Evolutionary conservation across 768 basidiomycete genomes (phyloP).

Genomic region (Fomitopsis pulvina): DNA sequence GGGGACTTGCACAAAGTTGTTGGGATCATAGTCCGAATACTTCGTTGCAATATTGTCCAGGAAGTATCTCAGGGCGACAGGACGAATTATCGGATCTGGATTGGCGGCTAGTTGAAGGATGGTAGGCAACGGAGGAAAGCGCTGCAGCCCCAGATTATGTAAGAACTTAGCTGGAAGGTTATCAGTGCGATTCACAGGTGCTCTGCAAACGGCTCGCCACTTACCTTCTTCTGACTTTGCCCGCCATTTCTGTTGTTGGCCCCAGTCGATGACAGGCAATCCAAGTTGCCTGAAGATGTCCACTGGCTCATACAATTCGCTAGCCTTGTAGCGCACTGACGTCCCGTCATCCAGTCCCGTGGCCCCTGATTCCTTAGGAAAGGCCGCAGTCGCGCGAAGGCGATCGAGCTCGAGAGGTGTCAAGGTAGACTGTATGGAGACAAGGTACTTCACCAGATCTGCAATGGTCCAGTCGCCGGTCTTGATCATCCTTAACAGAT

Average conservation of each 20-base stretch:
- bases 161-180: conserved; percentile 64
- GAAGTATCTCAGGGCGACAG: conserved; percentile 72
- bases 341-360: conserved; percentile 15
- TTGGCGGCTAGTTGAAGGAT: conserved; percentile 67
- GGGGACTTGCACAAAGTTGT: conserved; percentile 46
- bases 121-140: conserved; percentile 59
- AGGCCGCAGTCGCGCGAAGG: conserved; percentile 63
- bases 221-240: conserved; percentile 80
- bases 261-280: conserved; percentile 88
- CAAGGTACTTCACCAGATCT: conserved; percentile 83
- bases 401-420: conserved; percentile 48
- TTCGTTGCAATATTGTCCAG: conserved; percentile 61
- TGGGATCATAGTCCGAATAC: conserved; percentile 56
- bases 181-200: not conserved
- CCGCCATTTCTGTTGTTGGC: conserved; percentile 70
- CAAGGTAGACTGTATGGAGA: conserved; percentile 66
- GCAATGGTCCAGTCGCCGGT: conserved; percentile 86
- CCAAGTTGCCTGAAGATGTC: conserved; percentile 65
- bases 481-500: conserved; percentile 65
- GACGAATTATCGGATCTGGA: conserved; percentile 41
- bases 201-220: conserved; percentile 1
- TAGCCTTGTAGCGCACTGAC: conserved; percentile 47
- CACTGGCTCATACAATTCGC: conserved; percentile 80
- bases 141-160: conserved; percentile 60
- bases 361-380: conserved; percentile 46